These are phyloP conservation scores for Candida dubliniensis DNA, from an alignment of 1,139 yeast genomes.

Conservation along the genomic window DNA sequence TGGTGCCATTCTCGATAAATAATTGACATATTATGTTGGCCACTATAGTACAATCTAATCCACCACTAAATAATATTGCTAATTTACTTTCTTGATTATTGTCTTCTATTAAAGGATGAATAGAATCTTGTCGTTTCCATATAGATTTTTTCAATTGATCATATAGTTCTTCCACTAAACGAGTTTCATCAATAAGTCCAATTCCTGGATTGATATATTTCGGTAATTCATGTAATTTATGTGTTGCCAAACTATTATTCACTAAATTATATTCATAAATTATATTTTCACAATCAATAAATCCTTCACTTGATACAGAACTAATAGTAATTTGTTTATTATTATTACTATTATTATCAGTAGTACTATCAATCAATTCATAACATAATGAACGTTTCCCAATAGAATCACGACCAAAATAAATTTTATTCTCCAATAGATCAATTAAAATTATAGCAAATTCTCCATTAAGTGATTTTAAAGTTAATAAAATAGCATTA, in stretches of 20 bases:
- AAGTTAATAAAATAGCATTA: slow-evolving; percentile 33
- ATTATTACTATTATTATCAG: slow-evolving; percentile 13
- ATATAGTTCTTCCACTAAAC: slow-evolving; percentile 20
- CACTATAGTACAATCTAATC: slow-evolving; percentile 84
- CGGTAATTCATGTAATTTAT: too few species aligned
- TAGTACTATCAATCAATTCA: slow-evolving; percentile 12
- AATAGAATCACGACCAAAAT: slow-evolving; percentile 80
- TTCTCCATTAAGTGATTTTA: slow-evolving; percentile 66
- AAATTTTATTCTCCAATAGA: slow-evolving; percentile 34
- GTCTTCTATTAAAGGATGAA: slow-evolving; percentile 47
- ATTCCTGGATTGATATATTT: slow-evolving; percentile 1
- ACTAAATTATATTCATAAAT: slow-evolving; percentile 44
- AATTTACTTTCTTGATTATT: slow-evolving; percentile 35
- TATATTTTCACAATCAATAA: slow-evolving; percentile 55
- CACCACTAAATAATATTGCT: slow-evolving; percentile 87
- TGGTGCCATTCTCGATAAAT: slow-evolving; percentile 10
- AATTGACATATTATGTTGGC: slow-evolving; percentile 48
- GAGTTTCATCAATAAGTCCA: slow-evolving; percentile 1
- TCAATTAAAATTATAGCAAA: slow-evolving; percentile 67
- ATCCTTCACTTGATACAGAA: slow-evolving; percentile 39
- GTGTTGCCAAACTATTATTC: too few species aligned
- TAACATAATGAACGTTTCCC: slow-evolving; percentile 80
- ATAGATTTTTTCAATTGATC: slow-evolving; percentile 41
- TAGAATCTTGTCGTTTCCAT: slow-evolving; percentile 51
- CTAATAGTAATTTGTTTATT: slow-evolving; percentile 44